These are phyloP conservation scores for Quercus phellos DNA, from an alignment of 331 rosid genomes.

Conservation along the genomic window DNA sequence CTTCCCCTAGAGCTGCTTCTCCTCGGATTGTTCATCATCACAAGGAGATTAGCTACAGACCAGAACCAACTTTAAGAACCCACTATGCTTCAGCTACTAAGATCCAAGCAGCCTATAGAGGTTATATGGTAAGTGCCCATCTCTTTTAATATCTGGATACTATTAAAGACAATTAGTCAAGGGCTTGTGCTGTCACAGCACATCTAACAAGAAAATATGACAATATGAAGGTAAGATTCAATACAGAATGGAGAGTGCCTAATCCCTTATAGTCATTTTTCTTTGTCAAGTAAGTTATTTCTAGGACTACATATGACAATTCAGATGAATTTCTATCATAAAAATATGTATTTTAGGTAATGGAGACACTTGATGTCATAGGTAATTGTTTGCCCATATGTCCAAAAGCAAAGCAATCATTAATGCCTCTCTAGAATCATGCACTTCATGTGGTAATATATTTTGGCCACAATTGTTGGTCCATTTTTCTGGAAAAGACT, in stretches of 20 bases:
- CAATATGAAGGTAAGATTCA: neutral
- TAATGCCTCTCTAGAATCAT: neutral
- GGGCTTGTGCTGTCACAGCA: neutral
- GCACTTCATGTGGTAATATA: neutral
- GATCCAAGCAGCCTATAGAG: conserved; percentile 87
- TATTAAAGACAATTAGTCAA: neutral
- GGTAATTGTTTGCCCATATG: neutral
- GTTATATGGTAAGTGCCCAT: conserved; percentile 63
- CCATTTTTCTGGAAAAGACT: neutral
- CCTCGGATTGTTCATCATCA: conserved; percentile 46
- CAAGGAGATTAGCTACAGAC: conserved; percentile 50
- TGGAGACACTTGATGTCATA: neutral
- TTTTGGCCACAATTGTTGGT: neutral
- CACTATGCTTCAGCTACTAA: conserved; percentile 76
- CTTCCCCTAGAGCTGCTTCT: conserved; percentile 58
- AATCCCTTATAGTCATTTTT: neutral
- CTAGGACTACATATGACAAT: neutral
- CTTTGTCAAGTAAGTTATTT: neutral
- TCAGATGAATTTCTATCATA: neutral
- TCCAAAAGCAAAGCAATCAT: neutral
- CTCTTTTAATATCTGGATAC: neutral
- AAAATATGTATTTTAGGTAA: neutral
- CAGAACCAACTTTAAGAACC: conserved; percentile 54
- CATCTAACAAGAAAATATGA: neutral
- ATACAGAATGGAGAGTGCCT: neutral